Percentiles rank a stretch among this genome's conserved stretches.
phyloP scores from a whole-genome alignment of 495 filamentous ascomycete genomes.

The Annulohypoxylon stygium region DNA sequence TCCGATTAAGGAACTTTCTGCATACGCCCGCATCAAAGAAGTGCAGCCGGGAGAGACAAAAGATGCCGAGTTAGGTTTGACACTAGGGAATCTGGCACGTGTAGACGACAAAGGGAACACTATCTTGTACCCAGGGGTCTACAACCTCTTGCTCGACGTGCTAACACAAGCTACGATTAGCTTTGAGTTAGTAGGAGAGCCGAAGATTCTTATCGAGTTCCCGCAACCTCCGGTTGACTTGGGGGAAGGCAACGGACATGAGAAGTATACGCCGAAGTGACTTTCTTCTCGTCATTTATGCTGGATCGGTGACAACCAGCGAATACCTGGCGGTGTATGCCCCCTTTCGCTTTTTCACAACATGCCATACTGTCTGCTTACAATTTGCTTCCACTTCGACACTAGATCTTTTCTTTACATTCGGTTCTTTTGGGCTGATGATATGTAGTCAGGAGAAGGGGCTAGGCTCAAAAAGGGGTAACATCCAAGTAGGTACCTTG shows the following conservation, averaged over 20 bases:
- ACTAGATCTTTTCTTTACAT: too few species aligned
- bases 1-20: constrained; percentile 73
- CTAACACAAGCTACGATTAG: constrained; percentile 51
- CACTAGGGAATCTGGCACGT: constrained; percentile 69
- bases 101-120: constrained; percentile 70
- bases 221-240: constrained; percentile 47
- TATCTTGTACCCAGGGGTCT: constrained; percentile 74
- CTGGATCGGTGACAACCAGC: constrained; percentile 66
- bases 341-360: constrained; percentile 31
- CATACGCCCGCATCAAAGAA: constrained; percentile 66
- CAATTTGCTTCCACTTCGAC: too few species aligned
- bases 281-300: background rate
- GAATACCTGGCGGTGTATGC: constrained; percentile 64
- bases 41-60: constrained; percentile 57
- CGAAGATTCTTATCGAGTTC: constrained; percentile 43
- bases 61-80: constrained; percentile 62
- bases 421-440: too few species aligned
- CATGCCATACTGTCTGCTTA: too few species aligned
- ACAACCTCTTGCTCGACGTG: constrained; percentile 70
- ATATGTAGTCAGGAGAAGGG: too few species aligned
- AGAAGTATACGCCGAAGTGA: constrained; percentile 36
- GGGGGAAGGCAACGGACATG: constrained; percentile 47
- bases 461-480: too few species aligned
- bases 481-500: too few species aligned
- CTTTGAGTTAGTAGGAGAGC: constrained; percentile 61